These are phyloP conservation scores for Tuber magnatum DNA, from an alignment of 495 filamentous ascomycete genomes.

Conservation along the genomic window DNA sequence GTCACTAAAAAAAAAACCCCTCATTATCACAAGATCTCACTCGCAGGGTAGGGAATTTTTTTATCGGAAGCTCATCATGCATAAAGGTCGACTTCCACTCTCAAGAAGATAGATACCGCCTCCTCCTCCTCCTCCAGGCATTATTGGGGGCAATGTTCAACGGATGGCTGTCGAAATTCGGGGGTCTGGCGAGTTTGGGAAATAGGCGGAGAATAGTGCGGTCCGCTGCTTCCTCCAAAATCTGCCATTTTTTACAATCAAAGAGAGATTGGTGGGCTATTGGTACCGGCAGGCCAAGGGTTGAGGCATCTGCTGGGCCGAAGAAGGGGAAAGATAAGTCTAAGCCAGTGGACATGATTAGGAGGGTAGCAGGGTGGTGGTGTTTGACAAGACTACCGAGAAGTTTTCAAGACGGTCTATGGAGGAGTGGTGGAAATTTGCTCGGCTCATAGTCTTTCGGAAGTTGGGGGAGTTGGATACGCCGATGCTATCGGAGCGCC, in stretches of 20 bases:
- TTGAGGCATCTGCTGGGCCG: slow-evolving; percentile 23
- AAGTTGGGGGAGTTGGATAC: slow-evolving; percentile 38
- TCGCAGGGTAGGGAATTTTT: background rate
- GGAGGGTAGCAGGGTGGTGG: slow-evolving; percentile 17
- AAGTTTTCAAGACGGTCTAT: slow-evolving; percentile 61
- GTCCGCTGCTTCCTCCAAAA: slow-evolving; percentile 48
- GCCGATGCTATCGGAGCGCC: slow-evolving; percentile 31
- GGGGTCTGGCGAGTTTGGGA: slow-evolving; percentile 51
- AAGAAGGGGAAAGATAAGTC: slow-evolving; percentile 44
- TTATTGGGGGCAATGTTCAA: slow-evolving; percentile 33
- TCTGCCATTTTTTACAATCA: slow-evolving; percentile 27
- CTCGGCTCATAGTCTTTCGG: slow-evolving; percentile 48
- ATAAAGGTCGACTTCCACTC: slow-evolving; percentile 33
- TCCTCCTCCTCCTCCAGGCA: slow-evolving; percentile 30
- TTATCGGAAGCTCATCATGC: slow-evolving; percentile 33
- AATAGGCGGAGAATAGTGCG: slow-evolving; percentile 59
- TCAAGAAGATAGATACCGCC: slow-evolving; percentile 24
- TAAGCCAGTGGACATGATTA: slow-evolving; percentile 40
- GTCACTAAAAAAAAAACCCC: slow-evolving; percentile 16
- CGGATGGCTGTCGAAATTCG: slow-evolving; percentile 20
- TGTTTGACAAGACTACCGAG: slow-evolving; percentile 40
- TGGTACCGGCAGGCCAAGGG: slow-evolving; percentile 26
- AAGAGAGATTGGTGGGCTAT: slow-evolving; percentile 27
- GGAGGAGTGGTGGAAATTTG: slow-evolving; percentile 60
- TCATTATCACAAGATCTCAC: slow-evolving; percentile 5